Evolutionary conservation across 2,329 filamentous ascomycete species (phyloP), one percentile per base, ranked within the genome.

Genomic region (Fusarium avenaceum): DNA sequence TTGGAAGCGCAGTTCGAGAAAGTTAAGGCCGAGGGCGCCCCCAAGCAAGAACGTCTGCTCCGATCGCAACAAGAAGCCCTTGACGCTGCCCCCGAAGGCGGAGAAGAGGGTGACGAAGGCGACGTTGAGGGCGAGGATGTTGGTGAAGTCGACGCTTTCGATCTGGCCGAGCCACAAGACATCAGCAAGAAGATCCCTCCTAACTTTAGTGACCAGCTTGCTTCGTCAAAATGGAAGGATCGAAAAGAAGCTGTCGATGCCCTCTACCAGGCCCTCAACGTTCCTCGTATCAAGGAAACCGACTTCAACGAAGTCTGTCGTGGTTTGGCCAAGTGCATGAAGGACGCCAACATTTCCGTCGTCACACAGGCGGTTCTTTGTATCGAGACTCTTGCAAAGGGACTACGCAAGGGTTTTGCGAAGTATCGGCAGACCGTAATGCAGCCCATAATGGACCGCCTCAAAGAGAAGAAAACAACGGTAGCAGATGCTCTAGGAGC

Each of bases 181-280:
- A 89, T 97, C 1, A 80, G 93, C 57, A 86, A 91, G 38, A 96
- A 95, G 72, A 84, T 98, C 4, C 92, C 95, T 0, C 88, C 89
- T 39, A 90, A 94, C 76, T 94, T 97, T 69, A 86, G 88, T 69
- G 96, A 99, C 22, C 89, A 91, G 61, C 82, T 99, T 30, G 90
- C 87, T 0, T 98, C 95, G 11, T 90, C 94, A 1, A 99, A 99
- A 78, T 99, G 96, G 96, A 99, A 99, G 77, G 96, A 99, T 71
- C 87, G 96, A 65, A 99, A 99, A 79, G 96, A 99, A 72, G 93
- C 92, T 0, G 85, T 98, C 4, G 96, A 99, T 64, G 93, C 88
- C 11, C 85, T 97, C 0, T 91, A 90, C 72, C 87, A 87, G 15
- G 85, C 89, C 4, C 80, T 97, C 56, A 96, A 97, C 72, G 90